Evolutionary conservation across 108 stramenopile genomes (phyloP), one percentile per base, ranked within the genome.

Genomic region (Discostella stelligeroides): DNA sequence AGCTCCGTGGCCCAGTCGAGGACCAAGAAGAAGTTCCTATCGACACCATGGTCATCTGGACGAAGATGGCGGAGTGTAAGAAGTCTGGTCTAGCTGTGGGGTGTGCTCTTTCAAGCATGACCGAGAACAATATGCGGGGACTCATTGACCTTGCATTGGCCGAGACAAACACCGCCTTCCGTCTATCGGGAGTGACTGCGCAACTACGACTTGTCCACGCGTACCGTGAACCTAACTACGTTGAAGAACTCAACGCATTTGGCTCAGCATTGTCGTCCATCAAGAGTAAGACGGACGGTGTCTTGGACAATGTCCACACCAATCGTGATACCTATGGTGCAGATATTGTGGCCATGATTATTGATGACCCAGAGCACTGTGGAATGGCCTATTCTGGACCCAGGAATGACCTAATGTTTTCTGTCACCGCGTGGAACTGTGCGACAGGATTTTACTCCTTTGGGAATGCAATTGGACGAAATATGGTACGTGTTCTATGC

Each of bases 381-480:
- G 46, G 46, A 39, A 3, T 49, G 11, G 56, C 34, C 4, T 46
- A 5, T 2, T 1, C 18, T 23, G 38, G 40, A 17, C 68, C 68
- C 0, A 0, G 17, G 2, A 28, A 18, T 18, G 39, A 28, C 25
- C 4, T n/a, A 10, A 46, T 49, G 47, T 68, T 68, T 39, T 25
- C 23, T n/a, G 68, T 68, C 54, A 68, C 68, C 14, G 57, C 20
- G 9, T 68, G 57, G 56, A 49, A 25, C 29, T 23, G 21, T 27
- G 68, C 68, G 18, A 68, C 68, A 0, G 68, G 68, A 42, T 30
- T 28, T 21, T 68, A 49, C 58, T 5, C 37, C 12, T 68, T 68
- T n/a, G 68, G 46, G n/a, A n/a, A 74, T 38, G 73, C 60, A 45
- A 60, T 70, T 42, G 69, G 42, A 9, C 57, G 60, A 15, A 68